Base-by-base conservation (phyloP, 164 flowering plant species). In the Liquidambar formosana region DNA sequence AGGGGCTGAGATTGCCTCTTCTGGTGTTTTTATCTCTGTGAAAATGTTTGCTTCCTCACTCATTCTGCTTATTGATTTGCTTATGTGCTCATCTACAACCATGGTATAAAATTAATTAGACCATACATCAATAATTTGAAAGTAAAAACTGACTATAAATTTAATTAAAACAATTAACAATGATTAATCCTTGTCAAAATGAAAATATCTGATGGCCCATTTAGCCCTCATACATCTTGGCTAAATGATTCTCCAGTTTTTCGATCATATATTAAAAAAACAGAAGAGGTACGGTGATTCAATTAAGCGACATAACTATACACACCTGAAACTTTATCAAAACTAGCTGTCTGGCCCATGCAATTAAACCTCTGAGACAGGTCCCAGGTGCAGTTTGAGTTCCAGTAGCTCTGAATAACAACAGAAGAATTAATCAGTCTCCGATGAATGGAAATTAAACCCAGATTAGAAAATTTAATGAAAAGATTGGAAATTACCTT, bases 321-420 rank as follows among this genome's bases (percentile, higher is more conserved):
- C 21, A 46, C 45, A 77, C 81, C 81, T 71, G 80, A 71, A 56
- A 71, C 9, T 44, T 62, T 66, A 66, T 56, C 47, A 43, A 48
- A 3, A 25, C 57, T 60, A 13, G 63, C 28, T 1, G 67, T 64
- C 52, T 76, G 76, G 67, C 67, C 68, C 72, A 65, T 64, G 70
- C 67, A 75, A 44, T 70, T 70, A 18, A 74, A 67, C 43, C 75
- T 66, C 70, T 70, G 77, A 11, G 66, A 51, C 48, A 67, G 15
- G 23, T 52, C 76, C 80, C 80, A 78, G 21, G 26, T 57, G 63
- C 51, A 53, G 46, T 28, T 46, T 6, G 72, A 65, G 63, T 80
- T 66, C 79, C 76, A 71, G 71, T 57, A 63, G 68, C 65, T 57
- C 84, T 81, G 73, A 38, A 67, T 15, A 33, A 41, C n/a, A 48